Percentiles rank a stretch among this genome's conserved stretches.
These are phyloP conservation scores for Trametes sanguinea DNA, from an alignment of 768 basidiomycete genomes.

Conservation along the genomic window DNA sequence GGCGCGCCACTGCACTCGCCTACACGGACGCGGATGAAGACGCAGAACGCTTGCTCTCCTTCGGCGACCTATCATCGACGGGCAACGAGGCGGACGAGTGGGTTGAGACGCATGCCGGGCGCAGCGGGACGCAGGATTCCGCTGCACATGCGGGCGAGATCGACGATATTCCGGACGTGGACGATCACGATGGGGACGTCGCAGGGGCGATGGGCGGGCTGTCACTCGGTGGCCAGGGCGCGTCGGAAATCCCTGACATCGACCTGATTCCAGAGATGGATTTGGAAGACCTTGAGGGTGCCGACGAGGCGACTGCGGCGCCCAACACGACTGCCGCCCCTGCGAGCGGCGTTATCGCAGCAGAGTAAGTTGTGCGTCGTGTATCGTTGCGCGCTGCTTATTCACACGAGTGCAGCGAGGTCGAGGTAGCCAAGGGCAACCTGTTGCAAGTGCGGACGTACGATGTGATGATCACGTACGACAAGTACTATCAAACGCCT, in stretches of 20 bases:
- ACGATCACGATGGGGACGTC: conserved; percentile 47
- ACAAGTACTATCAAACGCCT: conserved; percentile 99
- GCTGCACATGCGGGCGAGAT: conserved; percentile 65
- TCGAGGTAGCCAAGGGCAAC: conserved; percentile 74
- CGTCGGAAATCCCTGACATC: conserved; percentile 78
- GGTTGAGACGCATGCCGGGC: conserved; percentile 96
- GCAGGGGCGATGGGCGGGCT: conserved; percentile 32
- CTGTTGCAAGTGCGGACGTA: conserved; percentile 96
- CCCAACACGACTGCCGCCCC: conserved; percentile 44
- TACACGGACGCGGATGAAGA: conserved; percentile 98
- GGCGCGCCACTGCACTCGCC: conserved; percentile 87
- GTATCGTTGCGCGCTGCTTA: conserved; percentile 2
- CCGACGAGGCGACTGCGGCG: conserved; percentile 80
- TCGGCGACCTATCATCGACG: conserved; percentile 63
- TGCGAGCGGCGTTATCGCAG: conserved; percentile 42
- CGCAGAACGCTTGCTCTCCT: conserved; percentile 86
- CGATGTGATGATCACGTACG: conserved; percentile 99
- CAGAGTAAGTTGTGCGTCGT: conserved; percentile 44
- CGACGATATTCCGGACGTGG: conserved; percentile 87
- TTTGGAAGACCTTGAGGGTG: conserved; percentile 87
- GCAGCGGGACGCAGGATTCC: conserved; percentile 53
- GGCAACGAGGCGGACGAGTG: conserved; percentile 80
- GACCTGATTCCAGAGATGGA: conserved; percentile 99
- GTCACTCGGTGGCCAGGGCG: conserved; percentile 34
- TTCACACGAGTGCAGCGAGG: conserved; percentile 44